A percentile compares a stretch with the other conserved stretches of the same genome.
These are phyloP conservation scores for Peronospora destructor DNA, from an alignment of 352 stramenopile genomes.

Conservation along the genomic window DNA sequence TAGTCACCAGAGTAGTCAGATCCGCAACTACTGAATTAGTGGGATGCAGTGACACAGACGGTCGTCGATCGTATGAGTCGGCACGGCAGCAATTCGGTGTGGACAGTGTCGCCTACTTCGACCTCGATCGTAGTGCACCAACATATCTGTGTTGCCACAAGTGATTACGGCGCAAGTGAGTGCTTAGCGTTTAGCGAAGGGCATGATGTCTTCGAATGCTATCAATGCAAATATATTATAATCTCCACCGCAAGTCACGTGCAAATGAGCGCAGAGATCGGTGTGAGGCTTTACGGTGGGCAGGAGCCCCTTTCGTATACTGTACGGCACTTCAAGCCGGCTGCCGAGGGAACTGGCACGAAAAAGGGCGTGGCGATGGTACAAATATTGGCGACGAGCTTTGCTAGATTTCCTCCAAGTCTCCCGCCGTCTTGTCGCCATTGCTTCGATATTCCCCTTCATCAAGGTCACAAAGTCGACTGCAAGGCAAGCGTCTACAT, in stretches of 20 bases:
- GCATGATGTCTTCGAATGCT: too few relatives aligned
- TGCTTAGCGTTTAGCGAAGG: not conserved
- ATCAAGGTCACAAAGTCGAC: not conserved
- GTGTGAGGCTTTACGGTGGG: not conserved
- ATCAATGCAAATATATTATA: not conserved
- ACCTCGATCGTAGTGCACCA: not conserved
- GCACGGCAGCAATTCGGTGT: constrained; percentile 3
- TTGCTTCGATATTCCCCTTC: constrained; percentile 15
- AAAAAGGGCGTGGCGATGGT: constrained; percentile 8
- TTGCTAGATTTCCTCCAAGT: constrained; percentile 10
- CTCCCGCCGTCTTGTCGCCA: constrained; percentile 25
- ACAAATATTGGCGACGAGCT: constrained; percentile 14
- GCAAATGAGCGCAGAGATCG: not conserved
- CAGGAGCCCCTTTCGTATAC: constrained; percentile 8
- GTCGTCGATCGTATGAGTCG: constrained; percentile 19
- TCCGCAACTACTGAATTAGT: constrained; percentile 28
- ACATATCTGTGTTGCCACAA: not conserved
- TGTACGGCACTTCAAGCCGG: constrained; percentile 23
- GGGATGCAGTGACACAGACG: constrained; percentile 19
- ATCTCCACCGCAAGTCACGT: not conserved
- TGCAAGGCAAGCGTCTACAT: not conserved
- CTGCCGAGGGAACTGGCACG: constrained; percentile 18
- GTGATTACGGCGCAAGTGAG: not conserved
- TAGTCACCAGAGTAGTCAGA: constrained; percentile 26
- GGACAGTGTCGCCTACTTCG: not conserved